Evolutionary conservation across 257 asterid genomes (phyloP).

Genomic region (Verbena officinalis): DNA sequence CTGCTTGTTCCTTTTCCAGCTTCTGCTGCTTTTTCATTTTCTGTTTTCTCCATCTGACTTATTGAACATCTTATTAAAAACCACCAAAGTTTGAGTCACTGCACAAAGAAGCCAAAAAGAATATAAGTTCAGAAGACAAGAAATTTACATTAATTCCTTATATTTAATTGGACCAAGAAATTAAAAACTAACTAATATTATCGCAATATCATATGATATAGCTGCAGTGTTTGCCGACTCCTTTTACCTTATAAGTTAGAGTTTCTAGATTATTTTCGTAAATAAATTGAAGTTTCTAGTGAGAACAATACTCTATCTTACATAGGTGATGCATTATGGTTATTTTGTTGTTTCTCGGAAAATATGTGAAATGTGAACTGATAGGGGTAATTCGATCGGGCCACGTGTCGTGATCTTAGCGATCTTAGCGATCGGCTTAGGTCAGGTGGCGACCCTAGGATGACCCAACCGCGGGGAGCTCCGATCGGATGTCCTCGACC

Average conservation of each 20-base stretch:
- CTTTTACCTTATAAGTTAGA: too few species aligned
- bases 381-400: too few species aligned
- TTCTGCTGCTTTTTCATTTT: conserved; percentile 78
- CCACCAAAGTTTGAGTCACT: conserved; percentile 87
- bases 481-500: too few species aligned
- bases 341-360: conserved; percentile 95
- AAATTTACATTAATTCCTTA: background rate
- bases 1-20: conserved; percentile 89
- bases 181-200: conserved; percentile 16
- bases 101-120: conserved; percentile 38
- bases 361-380: too few species aligned
- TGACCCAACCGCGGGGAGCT: too few species aligned
- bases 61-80: conserved; percentile 81
- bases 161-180: conserved; percentile 18
- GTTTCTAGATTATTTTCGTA: too few species aligned
- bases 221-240: too few species aligned
- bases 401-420: too few species aligned
- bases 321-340: conserved; percentile 97
- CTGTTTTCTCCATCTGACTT: conserved; percentile 89
- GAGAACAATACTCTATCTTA: conserved; percentile 60
- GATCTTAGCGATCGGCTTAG: too few species aligned
- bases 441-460: too few species aligned
- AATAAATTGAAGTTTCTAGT: too few species aligned
- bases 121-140: conserved; percentile 18
- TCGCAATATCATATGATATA: conserved; percentile 22